Evolutionary conservation across 2,329 filamentous ascomycete genomes (phyloP).

Genomic region (Pleomassaria siparia): DNA sequence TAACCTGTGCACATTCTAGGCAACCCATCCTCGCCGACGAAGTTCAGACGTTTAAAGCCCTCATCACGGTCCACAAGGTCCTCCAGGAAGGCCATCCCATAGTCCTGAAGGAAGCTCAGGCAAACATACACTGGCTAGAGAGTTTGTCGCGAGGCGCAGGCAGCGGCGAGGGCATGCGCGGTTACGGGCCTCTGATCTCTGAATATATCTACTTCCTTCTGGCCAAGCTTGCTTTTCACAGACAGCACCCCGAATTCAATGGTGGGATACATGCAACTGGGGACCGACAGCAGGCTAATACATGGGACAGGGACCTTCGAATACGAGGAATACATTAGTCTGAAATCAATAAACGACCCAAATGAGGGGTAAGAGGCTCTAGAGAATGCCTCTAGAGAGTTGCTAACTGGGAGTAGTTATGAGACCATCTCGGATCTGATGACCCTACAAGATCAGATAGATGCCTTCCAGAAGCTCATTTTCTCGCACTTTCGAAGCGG

Average conservation of each 20-base stretch:
- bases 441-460: slow-evolving; percentile 96
- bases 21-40: slow-evolving; percentile 98
- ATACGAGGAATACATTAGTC: slow-evolving; percentile 97
- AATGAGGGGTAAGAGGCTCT: slow-evolving; percentile 76
- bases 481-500: slow-evolving; percentile 94
- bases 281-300: slow-evolving; percentile 16
- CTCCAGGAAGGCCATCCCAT: slow-evolving; percentile 91
- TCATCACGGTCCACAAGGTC: slow-evolving; percentile 97
- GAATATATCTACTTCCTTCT: slow-evolving; percentile 97
- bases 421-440: slow-evolving; percentile 97
- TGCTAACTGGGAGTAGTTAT: slow-evolving; percentile 49
- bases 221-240: slow-evolving; percentile 93
- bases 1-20: slow-evolving; percentile 47
- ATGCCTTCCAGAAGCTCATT: slow-evolving; percentile 96
- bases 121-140: slow-evolving; percentile 88
- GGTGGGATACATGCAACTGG: slow-evolving; percentile 51
- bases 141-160: slow-evolving; percentile 80
- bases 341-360: slow-evolving; percentile 97
- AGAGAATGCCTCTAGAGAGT: not conserved
- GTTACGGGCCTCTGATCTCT: slow-evolving; percentile 88
- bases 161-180: slow-evolving; percentile 77
- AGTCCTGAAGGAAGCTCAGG: slow-evolving; percentile 83
- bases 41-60: slow-evolving; percentile 97
- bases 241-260: slow-evolving; percentile 97
- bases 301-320: slow-evolving; percentile 73